Evolutionary conservation across 2,329 filamentous ascomycete species (phyloP).

Genomic region (Ophiobolus disseminans): DNA sequence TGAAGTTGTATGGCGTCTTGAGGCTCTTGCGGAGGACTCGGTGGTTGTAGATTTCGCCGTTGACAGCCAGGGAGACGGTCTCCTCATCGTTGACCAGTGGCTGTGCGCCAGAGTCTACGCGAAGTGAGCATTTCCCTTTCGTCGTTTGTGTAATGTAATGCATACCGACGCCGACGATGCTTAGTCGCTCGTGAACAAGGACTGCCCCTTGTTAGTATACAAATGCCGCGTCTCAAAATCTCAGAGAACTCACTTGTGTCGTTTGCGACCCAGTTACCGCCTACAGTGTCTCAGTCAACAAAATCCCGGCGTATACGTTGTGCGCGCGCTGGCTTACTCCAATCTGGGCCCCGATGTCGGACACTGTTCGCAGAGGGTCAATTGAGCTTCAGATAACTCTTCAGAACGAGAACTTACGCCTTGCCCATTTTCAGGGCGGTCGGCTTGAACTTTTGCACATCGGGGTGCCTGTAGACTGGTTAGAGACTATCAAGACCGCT

Average conservation of each 20-base stretch:
- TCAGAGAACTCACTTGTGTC: conserved; percentile 74
- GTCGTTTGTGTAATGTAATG: conserved; percentile 40
- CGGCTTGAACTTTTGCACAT: conserved; percentile 96
- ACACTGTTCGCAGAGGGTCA: conserved; percentile 65
- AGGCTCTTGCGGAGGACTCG: conserved; percentile 88
- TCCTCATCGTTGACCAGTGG: conserved; percentile 92
- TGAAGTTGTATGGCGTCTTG: conserved; percentile 89
- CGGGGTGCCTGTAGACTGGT: conserved; percentile 70
- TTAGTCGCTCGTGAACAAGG: conserved; percentile 95
- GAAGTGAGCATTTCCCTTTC: conserved; percentile 25
- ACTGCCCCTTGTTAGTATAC: conserved; percentile 53
- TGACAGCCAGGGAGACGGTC: conserved; percentile 90
- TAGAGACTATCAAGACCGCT: conserved; percentile 32
- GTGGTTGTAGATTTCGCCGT: conserved; percentile 99
- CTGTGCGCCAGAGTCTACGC: conserved; percentile 87
- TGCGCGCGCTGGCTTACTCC: conserved; percentile 75
- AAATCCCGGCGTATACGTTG: conserved; percentile 36
- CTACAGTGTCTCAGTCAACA: conserved; percentile 57
- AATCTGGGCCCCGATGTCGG: conserved; percentile 96
- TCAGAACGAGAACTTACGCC: conserved; percentile 68
- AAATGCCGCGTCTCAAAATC: neutral
- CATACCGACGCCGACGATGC: conserved; percentile 94
- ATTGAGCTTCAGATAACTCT: conserved; percentile 18
- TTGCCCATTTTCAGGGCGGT: conserved; percentile 92
- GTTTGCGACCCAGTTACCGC: conserved; percentile 87